A percentile compares a stretch with the other conserved stretches of the same genome.
Evolutionary conservation across 2,329 filamentous ascomycete species (phyloP).

Genomic region (Botryotinia globosa): DNA sequence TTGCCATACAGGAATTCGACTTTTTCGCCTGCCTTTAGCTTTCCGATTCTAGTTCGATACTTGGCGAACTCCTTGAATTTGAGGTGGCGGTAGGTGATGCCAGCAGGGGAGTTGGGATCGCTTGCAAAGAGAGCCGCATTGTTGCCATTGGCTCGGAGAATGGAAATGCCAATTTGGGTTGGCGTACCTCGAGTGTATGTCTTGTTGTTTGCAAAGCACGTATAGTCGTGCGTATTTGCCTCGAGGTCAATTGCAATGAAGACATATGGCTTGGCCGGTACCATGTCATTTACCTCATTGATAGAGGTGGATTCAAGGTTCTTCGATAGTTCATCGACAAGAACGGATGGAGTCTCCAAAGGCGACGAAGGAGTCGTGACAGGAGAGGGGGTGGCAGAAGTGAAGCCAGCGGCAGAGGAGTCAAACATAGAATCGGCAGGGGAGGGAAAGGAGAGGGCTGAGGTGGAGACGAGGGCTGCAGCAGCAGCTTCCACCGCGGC

Average conservation of each 20-base stretch:
- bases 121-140: not conserved
- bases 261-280: not conserved
- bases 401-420: not conserved
- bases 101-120: not conserved
- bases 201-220: not conserved
- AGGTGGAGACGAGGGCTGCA: too few species aligned
- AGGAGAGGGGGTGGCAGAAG: not conserved
- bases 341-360: not conserved
- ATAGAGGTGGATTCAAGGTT: not conserved
- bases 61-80: not conserved
- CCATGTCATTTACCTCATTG: not conserved
- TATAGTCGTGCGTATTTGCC: not conserved
- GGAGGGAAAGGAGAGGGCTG: rapidly evolving
- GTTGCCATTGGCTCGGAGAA: not conserved
- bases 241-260: slow-evolving; percentile 12
- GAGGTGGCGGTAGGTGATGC: not conserved
- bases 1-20: not conserved
- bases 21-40: not conserved
- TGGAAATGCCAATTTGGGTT: slow-evolving; percentile 2
- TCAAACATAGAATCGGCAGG: not conserved
- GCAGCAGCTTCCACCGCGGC: rapidly evolving
- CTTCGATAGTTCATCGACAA: not conserved
- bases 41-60: not conserved
- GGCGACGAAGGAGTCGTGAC: not conserved
- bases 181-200: not conserved